Evolutionary conservation across 2,329 filamentous ascomycete species (phyloP).

Genomic region (Phaeosphaeriaceae sp.): DNA sequence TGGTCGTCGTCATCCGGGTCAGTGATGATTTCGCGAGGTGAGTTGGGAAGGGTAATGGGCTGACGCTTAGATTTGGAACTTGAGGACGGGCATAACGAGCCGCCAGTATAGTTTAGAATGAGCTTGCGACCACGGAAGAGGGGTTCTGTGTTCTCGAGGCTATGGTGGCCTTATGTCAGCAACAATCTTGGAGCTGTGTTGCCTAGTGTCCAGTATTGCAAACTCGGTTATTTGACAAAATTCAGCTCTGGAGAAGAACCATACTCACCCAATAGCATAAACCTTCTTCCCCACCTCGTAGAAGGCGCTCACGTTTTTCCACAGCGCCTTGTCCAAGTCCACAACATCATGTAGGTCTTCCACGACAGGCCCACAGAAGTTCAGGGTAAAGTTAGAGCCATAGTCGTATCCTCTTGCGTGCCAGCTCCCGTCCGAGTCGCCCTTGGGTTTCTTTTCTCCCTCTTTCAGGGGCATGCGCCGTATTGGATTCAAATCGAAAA

Average conservation of each 20-base stretch:
- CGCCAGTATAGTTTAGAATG: constrained; percentile 59
- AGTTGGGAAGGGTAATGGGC: constrained; percentile 30
- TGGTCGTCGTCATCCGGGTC: constrained; percentile 46
- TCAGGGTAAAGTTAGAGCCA: constrained; percentile 80
- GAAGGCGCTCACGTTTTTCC: constrained; percentile 79
- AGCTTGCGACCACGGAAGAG: constrained; percentile 70
- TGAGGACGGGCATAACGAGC: constrained; percentile 53
- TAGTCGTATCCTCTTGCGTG: constrained; percentile 77
- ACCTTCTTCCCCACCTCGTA: constrained; percentile 70
- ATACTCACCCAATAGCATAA: constrained; percentile 75
- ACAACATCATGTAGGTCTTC: constrained; percentile 67
- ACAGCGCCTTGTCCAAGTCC: constrained; percentile 66
- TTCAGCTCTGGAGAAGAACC: background rate
- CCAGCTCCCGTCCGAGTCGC: constrained; percentile 65
- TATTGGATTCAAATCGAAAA: constrained; percentile 68
- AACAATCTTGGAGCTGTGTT: background rate
- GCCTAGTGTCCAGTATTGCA: constrained; percentile 3
- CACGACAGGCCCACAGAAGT: constrained; percentile 80
- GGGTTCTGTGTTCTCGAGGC: constrained; percentile 61
- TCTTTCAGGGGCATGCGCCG: constrained; percentile 56
- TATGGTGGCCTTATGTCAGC: constrained; percentile 39
- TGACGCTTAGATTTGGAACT: constrained; percentile 31
- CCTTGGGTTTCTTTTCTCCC: constrained; percentile 54
- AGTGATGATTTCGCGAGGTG: constrained; percentile 48
- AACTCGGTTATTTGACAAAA: background rate